These are phyloP conservation scores for Comarum palustre DNA, from an alignment of 306 rosid species.

Conservation along the genomic window DNA sequence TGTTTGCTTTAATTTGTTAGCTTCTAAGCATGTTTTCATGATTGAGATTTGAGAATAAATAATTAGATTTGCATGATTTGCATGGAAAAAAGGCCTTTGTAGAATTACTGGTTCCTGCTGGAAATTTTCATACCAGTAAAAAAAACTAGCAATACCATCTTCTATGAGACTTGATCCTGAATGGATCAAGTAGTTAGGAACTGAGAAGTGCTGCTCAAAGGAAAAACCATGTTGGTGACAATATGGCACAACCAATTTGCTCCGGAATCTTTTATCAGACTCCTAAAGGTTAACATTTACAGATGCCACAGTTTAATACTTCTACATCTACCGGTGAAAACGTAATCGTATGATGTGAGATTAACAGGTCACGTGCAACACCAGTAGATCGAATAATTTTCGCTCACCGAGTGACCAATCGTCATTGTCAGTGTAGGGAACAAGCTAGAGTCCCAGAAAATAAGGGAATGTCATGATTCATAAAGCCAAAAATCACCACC, in stretches of 20 bases:
- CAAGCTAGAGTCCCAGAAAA: neutral
- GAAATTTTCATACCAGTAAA: neutral
- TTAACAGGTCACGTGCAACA: too few relatives aligned
- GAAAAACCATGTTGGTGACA: too few relatives aligned
- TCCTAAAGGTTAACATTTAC: too few relatives aligned
- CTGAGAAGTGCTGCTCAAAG: too few relatives aligned
- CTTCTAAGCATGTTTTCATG: slow-evolving; percentile 86
- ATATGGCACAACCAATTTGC: too few relatives aligned
- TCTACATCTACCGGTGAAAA: too few relatives aligned
- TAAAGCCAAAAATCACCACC: too few relatives aligned
- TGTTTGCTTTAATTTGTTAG: slow-evolving; percentile 47
- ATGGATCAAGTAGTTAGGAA: too few relatives aligned
- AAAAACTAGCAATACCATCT: neutral
- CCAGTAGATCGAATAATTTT: too few relatives aligned
- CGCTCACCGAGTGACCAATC: neutral
- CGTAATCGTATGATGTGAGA: too few relatives aligned
- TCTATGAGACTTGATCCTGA: neutral
- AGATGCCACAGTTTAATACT: too few relatives aligned
- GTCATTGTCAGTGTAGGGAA: neutral
- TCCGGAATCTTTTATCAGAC: too few relatives aligned
- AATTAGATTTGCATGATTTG: slow-evolving; percentile 19
- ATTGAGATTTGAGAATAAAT: slow-evolving; percentile 39
- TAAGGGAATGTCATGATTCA: neutral
- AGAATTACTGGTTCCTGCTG: neutral
- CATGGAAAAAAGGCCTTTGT: neutral